phyloP scores from a whole-genome alignment of 2,329 filamentous ascomycete species.

The Nemania sp. region DNA sequence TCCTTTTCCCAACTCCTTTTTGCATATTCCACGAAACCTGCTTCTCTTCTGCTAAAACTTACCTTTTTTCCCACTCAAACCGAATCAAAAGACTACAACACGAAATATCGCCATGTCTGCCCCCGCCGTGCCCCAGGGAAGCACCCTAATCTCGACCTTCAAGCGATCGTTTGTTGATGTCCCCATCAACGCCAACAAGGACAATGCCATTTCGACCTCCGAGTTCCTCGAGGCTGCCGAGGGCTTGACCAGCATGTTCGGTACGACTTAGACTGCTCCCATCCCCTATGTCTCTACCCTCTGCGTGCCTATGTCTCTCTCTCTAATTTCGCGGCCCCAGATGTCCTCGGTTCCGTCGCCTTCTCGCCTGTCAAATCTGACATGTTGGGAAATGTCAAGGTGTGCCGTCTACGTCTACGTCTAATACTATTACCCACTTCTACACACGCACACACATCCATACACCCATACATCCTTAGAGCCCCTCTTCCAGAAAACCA shows the following conservation, averaged over 20 bases:
- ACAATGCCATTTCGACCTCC: conserved; percentile 77
- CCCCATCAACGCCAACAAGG: conserved; percentile 70
- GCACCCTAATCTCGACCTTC: conserved; percentile 84
- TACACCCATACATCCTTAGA: not conserved
- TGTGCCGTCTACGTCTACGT: conserved; percentile 42
- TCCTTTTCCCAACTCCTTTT: too few species aligned
- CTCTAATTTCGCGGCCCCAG: conserved; percentile 42
- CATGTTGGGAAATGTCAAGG: conserved; percentile 89
- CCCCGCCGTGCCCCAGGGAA: conserved; percentile 59
- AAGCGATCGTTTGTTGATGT: conserved; percentile 85
- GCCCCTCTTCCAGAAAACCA: too few species aligned
- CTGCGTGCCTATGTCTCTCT: too few species aligned
- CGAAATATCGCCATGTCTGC: conserved; percentile 53
- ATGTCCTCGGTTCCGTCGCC: conserved; percentile 69
- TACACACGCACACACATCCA: not conserved
- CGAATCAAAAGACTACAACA: too few species aligned
- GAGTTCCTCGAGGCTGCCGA: conserved; percentile 93
- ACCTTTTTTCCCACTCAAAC: not conserved
- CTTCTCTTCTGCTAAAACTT: not conserved
- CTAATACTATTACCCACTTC: conserved; percentile 19
- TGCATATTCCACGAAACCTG: not conserved
- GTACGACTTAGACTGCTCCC: conserved; percentile 50
- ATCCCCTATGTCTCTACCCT: not conserved
- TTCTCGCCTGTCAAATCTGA: conserved; percentile 92
- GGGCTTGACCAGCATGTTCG: conserved; percentile 83